Evolutionary conservation across 768 basidiomycete species (phyloP).

Genomic region (Candolleomyces efflorescens): DNA sequence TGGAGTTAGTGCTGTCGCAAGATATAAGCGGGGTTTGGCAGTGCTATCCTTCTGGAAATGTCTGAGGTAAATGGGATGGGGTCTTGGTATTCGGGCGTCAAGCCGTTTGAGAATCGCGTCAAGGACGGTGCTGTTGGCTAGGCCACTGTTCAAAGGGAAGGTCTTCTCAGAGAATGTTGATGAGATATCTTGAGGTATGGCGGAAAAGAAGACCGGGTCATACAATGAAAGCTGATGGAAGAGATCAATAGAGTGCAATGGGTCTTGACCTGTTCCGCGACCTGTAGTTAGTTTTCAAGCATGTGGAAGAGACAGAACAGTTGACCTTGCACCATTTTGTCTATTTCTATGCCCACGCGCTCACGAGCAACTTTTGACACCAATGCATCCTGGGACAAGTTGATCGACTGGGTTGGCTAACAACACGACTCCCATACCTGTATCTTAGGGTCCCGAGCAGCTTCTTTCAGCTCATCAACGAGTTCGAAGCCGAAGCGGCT

Average conservation of each 20-base stretch:
- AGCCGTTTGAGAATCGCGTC: conserved; percentile 37
- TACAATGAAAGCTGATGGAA: conserved; percentile 74
- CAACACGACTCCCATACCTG: conserved; percentile 39
- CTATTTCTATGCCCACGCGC: conserved; percentile 85
- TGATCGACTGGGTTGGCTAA: too few relatives aligned
- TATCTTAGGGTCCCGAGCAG: conserved; percentile 57
- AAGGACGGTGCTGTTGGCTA: conserved; percentile 60
- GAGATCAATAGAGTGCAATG: conserved; percentile 68
- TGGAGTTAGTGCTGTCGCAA: conserved; percentile 75
- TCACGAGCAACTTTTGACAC: conserved; percentile 84
- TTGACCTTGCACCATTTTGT: conserved; percentile 89
- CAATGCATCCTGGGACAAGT: conserved; percentile 47
- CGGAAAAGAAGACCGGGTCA: conserved; percentile 50
- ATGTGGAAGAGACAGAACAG: neutral
- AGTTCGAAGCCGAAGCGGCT: conserved; percentile 84
- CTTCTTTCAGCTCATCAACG: conserved; percentile 59
- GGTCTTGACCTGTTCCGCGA: conserved; percentile 56
- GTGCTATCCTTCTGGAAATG: conserved; percentile 33
- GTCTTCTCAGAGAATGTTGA: conserved; percentile 42
- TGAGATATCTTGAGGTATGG: conserved; percentile 42
- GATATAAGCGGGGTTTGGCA: conserved; percentile 60
- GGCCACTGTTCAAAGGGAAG: conserved; percentile 34
- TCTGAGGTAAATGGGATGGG: conserved; percentile 47
- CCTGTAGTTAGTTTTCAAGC: neutral
- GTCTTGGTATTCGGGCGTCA: conserved; percentile 28